Base-by-base conservation (phyloP, 2,329 filamentous ascomycete species). In the Thermoascus crustaceus region DNA sequence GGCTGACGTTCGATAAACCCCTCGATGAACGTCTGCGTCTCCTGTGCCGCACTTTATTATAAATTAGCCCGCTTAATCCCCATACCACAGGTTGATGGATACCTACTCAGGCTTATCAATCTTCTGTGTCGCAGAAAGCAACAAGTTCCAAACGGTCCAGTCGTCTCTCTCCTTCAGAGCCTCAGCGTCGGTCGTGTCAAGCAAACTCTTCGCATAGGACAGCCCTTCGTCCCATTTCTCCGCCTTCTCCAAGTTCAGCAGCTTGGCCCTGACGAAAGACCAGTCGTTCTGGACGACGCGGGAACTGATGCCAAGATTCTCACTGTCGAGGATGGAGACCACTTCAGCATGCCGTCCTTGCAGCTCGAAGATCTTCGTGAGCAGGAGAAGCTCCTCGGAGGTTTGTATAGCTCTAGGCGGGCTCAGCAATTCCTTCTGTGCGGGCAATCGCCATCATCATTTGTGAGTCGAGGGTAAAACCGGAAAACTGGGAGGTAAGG, bases 131-230 rank as follows among this genome's bases (percentile, higher is more conserved):
- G 61, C 53, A 11, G 43, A 47, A 7, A 67, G 42, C 32, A 69
- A 48, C 8, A 66, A 46, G n/a, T 50, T 55, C 67, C 67, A 71
- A 11, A 67, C 56, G 27, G 51, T 55, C 60, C 66, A 68, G 35
- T 69, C 64, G 44, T 68, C 60, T 35, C 56, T 54, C 47, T 61
- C 60, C 37, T 58, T 54, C 3, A 58, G 41, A 7, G 39, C 40
- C 7, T 52, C 51, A 3, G 60, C 53, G 23, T 57, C 52, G 5
- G 54, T 47, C 35, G n/a, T n/a, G n/a, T n/a, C n/a, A n/a, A 68
- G 51, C 11, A 68, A 40, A 11, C 44, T 41, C 34, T 54, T 57
- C 13, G 60, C 54, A 34, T 58, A 61, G n/a, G 49, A 44, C 22
- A 62, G 42, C 4, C 53, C 57, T 22, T 63, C 53, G 20, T 58